Percentiles rank a stretch among this genome's conserved stretches.
Evolutionary conservation across 495 filamentous ascomycete species (phyloP).

Genomic region (Trypethelium eluteriae): DNA sequence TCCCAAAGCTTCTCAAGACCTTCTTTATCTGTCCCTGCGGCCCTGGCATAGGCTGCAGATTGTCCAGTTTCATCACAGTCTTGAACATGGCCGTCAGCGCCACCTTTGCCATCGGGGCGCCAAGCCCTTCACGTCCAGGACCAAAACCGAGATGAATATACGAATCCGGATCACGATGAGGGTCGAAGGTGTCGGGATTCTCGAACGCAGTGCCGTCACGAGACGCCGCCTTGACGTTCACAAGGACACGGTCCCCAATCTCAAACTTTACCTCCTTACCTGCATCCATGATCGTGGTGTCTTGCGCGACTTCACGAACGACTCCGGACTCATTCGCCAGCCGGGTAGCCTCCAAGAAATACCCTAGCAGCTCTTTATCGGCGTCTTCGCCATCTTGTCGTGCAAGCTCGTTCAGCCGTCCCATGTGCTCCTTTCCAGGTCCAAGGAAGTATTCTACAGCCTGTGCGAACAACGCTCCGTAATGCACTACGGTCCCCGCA

Average conservation of each 20-base stretch:
- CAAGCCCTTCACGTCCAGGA: constrained; percentile 30
- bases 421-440: constrained; percentile 42
- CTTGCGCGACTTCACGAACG: constrained; percentile 20
- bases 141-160: constrained; percentile 36
- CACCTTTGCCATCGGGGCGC: constrained; percentile 30
- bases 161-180: constrained; percentile 23
- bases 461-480: constrained; percentile 34
- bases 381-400: constrained; percentile 34
- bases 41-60: constrained; percentile 28
- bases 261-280: constrained; percentile 41
- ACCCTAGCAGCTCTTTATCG: constrained; percentile 33
- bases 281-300: constrained; percentile 39
- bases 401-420: constrained; percentile 43
- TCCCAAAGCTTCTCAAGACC: constrained; percentile 16
- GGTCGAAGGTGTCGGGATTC: constrained; percentile 29
- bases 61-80: constrained; percentile 26
- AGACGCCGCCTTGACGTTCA: constrained; percentile 40
- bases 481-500: constrained; percentile 39
- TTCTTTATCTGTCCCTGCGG: constrained; percentile 33
- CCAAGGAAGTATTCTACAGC: constrained; percentile 40
- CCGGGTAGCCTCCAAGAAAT: constrained; percentile 35
- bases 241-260: constrained; percentile 42
- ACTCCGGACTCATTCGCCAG: constrained; percentile 34
- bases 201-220: constrained; percentile 31
- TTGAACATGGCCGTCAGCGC: constrained; percentile 36